These are phyloP conservation scores for Isatis lusitanica DNA, from an alignment of 441 rosid genomes.

Conservation along the genomic window DNA sequence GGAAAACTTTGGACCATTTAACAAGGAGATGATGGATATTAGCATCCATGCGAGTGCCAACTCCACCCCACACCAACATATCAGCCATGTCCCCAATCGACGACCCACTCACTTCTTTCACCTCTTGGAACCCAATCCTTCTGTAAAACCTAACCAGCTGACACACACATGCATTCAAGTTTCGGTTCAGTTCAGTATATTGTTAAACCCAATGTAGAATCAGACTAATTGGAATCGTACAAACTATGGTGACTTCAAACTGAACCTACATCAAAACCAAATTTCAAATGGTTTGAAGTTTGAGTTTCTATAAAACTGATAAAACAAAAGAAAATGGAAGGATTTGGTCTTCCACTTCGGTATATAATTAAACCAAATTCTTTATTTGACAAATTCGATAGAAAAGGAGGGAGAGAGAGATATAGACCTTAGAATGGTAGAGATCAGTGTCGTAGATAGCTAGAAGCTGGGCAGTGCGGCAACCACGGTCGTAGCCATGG, in stretches of 20 bases:
- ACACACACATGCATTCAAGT: not conserved
- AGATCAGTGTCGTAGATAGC: conserved; percentile 88
- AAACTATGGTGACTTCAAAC: not conserved
- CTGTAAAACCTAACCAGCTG: conserved; percentile 83
- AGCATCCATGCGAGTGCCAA: conserved; percentile 93
- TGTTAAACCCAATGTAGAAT: not conserved
- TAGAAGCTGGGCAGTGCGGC: conserved; percentile 74
- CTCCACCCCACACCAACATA: conserved; percentile 93
- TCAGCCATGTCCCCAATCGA: conserved; percentile 70
- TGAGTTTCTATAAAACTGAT: too few relatives aligned
- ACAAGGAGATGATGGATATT: conserved; percentile 57
- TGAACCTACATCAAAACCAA: not conserved
- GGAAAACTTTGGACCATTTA: conserved; percentile 61
- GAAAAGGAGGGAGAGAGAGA: not conserved
- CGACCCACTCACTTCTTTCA: conserved; percentile 79
- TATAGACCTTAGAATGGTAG: conserved; percentile 76
- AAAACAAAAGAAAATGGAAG: not conserved
- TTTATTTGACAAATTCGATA: not conserved
- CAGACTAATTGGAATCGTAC: not conserved
- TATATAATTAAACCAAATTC: conserved; percentile 17
- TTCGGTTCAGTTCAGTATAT: not conserved
- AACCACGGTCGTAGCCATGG: conserved; percentile 73
- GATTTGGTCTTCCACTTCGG: conserved; percentile 12
- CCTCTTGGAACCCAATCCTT: conserved; percentile 70
- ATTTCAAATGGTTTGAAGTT: not conserved